These are phyloP conservation scores for Blastobotrys apis DNA, from an alignment of 1,139 yeast genomes.

Conservation along the genomic window DNA sequence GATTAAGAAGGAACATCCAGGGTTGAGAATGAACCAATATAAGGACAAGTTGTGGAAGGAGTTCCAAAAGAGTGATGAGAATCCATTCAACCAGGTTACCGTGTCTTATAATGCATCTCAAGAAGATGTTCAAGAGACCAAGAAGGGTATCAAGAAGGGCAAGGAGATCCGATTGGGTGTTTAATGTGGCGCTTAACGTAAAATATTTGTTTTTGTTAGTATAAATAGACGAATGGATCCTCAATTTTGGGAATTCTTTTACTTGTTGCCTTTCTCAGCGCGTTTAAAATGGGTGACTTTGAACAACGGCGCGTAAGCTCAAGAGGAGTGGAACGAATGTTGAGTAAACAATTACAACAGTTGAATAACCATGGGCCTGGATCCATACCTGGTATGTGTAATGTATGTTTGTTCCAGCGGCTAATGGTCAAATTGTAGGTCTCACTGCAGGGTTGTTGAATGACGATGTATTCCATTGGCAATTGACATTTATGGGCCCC, in stretches of 20 bases:
- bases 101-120: conserved; percentile 58
- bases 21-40: conserved; percentile 72
- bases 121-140: conserved; percentile 51
- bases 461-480: background rate
- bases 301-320: background rate
- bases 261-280: background rate
- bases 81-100: conserved; percentile 80
- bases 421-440: background rate
- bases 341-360: background rate
- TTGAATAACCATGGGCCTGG: too few relatives aligned
- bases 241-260: background rate
- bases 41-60: conserved; percentile 74
- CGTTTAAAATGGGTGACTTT: background rate
- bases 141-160: conserved; percentile 47
- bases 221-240: conserved; percentile 35
- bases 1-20: conserved; percentile 71
- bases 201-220: background rate
- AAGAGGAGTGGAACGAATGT: background rate
- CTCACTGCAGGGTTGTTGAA: background rate
- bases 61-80: conserved; percentile 74
- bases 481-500: background rate
- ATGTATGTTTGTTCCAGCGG: background rate
- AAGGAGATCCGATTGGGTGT: conserved; percentile 24
- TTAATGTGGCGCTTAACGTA: background rate
- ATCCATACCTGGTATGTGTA: background rate